phyloP scores from a whole-genome alignment of 768 basidiomycete genomes.

The Mycena filopes region DNA sequence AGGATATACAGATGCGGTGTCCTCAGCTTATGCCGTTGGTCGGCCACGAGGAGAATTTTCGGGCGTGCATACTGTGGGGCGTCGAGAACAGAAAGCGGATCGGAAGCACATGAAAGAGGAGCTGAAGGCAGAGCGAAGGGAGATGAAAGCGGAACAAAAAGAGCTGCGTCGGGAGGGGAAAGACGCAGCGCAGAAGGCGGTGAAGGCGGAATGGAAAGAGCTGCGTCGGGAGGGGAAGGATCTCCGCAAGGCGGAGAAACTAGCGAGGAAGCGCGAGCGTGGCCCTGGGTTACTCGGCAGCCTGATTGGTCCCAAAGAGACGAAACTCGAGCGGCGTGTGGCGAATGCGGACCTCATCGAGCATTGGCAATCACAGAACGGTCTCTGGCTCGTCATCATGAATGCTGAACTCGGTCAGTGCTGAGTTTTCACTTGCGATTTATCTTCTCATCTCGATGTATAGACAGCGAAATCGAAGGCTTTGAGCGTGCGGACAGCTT shows the following conservation, averaged over 20 bases:
- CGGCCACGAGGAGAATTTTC: no score
- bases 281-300: conserved; percentile 3
- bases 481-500: conserved; percentile 29
- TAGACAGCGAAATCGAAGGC: conserved; percentile 32
- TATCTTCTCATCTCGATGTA: background rate
- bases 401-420: conserved; percentile 33
- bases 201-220: no score
- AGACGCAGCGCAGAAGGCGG: no score
- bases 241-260: conserved; percentile 9
- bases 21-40: no score
- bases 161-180: no score
- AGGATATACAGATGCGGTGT: no score
- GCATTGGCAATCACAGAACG: conserved; percentile 29
- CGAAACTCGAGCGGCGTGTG: conserved; percentile 22
- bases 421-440: background rate
- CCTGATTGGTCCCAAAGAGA: conserved; percentile 22
- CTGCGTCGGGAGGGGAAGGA: conserved; percentile 20
- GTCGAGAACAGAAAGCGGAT: no score
- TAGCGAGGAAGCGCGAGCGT: conserved; percentile 7
- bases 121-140: no score
- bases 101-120: no score
- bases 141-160: no score
- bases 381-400: conserved; percentile 38
- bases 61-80: no score
- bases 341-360: conserved; percentile 34